Base-by-base conservation (phyloP, 805 yeast species). In the Ogataea pilisensis region DNA sequence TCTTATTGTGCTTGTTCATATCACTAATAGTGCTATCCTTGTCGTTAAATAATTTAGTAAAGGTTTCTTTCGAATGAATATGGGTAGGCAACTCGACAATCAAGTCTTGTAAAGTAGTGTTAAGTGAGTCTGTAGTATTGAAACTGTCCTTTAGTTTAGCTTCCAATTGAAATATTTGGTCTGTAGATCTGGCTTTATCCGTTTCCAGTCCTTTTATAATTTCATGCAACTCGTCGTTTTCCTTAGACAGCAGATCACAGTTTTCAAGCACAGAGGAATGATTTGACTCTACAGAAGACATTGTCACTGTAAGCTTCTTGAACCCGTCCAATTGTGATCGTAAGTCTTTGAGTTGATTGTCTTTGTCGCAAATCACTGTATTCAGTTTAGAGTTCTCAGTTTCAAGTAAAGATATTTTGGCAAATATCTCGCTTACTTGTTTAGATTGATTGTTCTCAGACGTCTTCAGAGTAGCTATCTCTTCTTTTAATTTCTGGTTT, bases 401-500 rank as follows among this genome's bases (percentile, higher is more conserved):
- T 22, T 22, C 26, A 22, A 22, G 26, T 22, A 8, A 11, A 8
- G 7, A 8, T 22, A 22, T 22, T 11, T 22, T 22, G 7, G 7
- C 26, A 22, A 11, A 22, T 22, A 22, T 8, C 11, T 22, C 9
- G 26, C 9, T 11, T 22, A 7, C 26, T 22, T 22, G 9, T 22
- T 22, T 22, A 22, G 11, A 22, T 8, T 22, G 26, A 22, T 22
- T 22, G 11, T 22, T 11, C 11, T 22, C 26, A 8, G 11, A 22
- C 7, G 11, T 7, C 11, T 22, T 22, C 7, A 8, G 8, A 13
- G 9, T 14, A 20, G 25, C 34, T 9, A 38, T 16, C 19, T 38
- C 30, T 16, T 28, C 17, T 24, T 43, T 39, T 24, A 49, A 39
- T 26, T 42, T 31, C 27, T 40, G 44, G 28, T 50, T 53, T 31